Base-by-base conservation (phyloP, 2,329 filamentous ascomycete species). In the Aspergillus aculeatinus region DNA sequence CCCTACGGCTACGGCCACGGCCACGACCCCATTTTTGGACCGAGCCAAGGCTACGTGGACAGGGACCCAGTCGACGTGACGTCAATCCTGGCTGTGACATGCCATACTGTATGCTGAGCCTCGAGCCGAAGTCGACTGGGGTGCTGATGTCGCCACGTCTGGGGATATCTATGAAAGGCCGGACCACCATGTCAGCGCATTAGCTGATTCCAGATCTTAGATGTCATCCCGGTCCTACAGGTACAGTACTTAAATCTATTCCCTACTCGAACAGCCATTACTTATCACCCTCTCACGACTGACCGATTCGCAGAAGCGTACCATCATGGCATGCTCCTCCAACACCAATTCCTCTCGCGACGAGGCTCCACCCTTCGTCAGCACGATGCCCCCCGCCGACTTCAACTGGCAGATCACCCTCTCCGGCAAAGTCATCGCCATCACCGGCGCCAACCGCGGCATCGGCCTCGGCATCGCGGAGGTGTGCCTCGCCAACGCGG, bases 391-490 rank as follows among this genome's bases (percentile, higher is more conserved):
- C 0, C 68, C 71, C n/a, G 68, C 76, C n/a, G 71, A 79, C 57
- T 75, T 77, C 60, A 76, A 75, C 70, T 81, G 78, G 78, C 76
- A 78, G 58, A 77, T 81, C 6, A 77, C 75, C 75, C 47, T 81
- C 16, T 72, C 72, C 60, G 74, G 73, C 63, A 80, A 80, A 29
- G 62, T 66, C 51, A 65, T 66, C n/a, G 65, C 60, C 12, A 62
- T 67, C 76, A 81, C 64, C 60, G 76, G 57, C 10, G 61, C 61
- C 31, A 65, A 65, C 59, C 72, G 77, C 42, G 79, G 79, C 42
- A 81, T 81, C 51, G 79, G 79, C 3, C 73, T 81, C 2, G 79
- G 77, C 7, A 75, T 81, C 49, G 79, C 79, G 31, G 76, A 81
- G 63, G 75, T 78, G 50, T 81, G 78, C 65, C 74, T 82, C 16